A percentile compares a stretch with the other conserved stretches of the same genome.
Evolutionary conservation across 805 yeast species (phyloP).

Genomic region (Tanozyma kutaoensis): DNA sequence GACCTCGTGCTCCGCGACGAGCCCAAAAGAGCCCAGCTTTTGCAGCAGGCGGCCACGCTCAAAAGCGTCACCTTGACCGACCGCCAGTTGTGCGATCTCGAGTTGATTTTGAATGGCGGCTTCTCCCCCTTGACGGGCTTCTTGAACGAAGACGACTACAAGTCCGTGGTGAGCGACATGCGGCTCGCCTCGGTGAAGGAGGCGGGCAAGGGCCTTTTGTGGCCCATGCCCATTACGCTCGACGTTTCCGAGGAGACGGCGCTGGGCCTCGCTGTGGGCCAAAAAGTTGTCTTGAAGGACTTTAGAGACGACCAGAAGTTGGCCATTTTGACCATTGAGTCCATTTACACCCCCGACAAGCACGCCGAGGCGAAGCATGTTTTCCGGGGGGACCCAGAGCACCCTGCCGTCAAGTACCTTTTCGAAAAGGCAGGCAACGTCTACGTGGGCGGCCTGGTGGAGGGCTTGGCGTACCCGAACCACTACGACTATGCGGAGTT

Average conservation of each 20-base stretch:
- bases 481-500: constrained; percentile 85
- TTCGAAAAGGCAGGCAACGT: constrained; percentile 63
- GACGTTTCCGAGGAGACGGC: constrained; percentile 51
- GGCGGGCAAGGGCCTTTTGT: constrained; percentile 48
- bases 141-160: constrained; percentile 54
- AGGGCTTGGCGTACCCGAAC: constrained; percentile 71
- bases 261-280: constrained; percentile 32
- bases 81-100: constrained; percentile 89
- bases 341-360: constrained; percentile 76
- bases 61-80: constrained; percentile 49
- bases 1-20: constrained; percentile 74
- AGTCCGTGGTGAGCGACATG: constrained; percentile 52
- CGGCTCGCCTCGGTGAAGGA: constrained; percentile 42
- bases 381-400: constrained; percentile 94
- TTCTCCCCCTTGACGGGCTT: constrained; percentile 75
- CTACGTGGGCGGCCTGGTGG: constrained; percentile 79
- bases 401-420: constrained; percentile 78
- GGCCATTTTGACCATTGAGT: constrained; percentile 71
- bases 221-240: constrained; percentile 89
- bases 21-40: no score
- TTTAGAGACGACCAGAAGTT: constrained; percentile 68
- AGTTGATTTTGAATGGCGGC: constrained; percentile 85
- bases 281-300: constrained; percentile 63
- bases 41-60: constrained; percentile 22
- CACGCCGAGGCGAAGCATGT: constrained; percentile 68